Conservation (phyloP, 1,284 basidiomycete species). For the Moesziomyces sp. region DNA sequence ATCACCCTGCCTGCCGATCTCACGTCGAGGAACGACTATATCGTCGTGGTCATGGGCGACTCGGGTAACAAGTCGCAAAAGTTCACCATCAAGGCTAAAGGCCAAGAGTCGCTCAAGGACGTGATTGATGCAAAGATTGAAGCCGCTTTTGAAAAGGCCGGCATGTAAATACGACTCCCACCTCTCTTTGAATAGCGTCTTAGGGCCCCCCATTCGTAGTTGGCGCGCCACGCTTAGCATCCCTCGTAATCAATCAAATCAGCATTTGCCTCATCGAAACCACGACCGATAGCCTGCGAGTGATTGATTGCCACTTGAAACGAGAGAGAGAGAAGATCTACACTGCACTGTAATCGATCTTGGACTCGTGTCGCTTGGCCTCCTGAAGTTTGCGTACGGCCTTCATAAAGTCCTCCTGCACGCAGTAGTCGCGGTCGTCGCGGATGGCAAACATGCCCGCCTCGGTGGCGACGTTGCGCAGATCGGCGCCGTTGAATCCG, state of each 20-base stretch:
- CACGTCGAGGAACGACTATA: constrained; percentile 28
- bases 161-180: background rate
- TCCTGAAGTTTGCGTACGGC: constrained; percentile 96
- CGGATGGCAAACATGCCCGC: constrained; percentile 99
- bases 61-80: constrained; percentile 36
- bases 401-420: constrained; percentile 91
- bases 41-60: constrained; percentile 47
- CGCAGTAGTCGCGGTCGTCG: constrained; percentile 77
- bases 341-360: constrained; percentile 60
- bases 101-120: background rate
- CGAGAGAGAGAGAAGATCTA: constrained; percentile 9
- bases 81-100: constrained; percentile 27
- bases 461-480: constrained; percentile 96
- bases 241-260: too few relatives aligned
- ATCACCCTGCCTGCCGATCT: constrained; percentile 36
- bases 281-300: too few relatives aligned
- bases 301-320: too few relatives aligned
- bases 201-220: background rate
- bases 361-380: constrained; percentile 68
- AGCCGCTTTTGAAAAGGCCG: constrained; percentile 11
- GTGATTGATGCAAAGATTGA: constrained; percentile 14
- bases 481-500: constrained; percentile 72
- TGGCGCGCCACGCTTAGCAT: constrained; percentile 2
- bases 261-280: too few relatives aligned
- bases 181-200: too few relatives aligned